Percentiles rank a stretch among this genome's conserved stretches.
Evolutionary conservation across 768 basidiomycete species (phyloP).

Genomic region (Leccinum incarnatum): DNA sequence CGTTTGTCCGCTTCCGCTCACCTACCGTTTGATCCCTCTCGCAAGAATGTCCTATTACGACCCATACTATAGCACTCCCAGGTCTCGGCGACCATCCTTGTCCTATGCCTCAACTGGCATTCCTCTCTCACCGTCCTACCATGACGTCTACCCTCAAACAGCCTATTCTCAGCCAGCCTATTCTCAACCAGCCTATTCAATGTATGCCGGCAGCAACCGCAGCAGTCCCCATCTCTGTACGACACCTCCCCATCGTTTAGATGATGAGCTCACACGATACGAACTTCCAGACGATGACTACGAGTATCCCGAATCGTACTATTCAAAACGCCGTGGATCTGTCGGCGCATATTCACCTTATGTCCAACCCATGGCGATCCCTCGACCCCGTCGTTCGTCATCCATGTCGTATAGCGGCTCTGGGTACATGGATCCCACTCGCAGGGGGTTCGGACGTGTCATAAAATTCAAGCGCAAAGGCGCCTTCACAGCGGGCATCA

Average conservation of each 20-base stretch:
- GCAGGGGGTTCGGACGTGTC: constrained; percentile 46
- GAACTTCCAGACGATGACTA: constrained; percentile 49
- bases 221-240: constrained; percentile 45
- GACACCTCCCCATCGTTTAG: constrained; percentile 9
- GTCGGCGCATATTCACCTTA: constrained; percentile 21
- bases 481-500: constrained; percentile 60
- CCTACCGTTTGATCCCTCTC: constrained; percentile 4
- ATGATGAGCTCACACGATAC: not conserved
- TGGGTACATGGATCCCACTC: constrained; percentile 42
- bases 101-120: constrained; percentile 31
- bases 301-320: constrained; percentile 49
- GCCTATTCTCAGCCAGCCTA: too few relatives aligned
- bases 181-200: constrained; percentile 38
- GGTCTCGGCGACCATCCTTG: constrained; percentile 34
- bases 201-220: constrained; percentile 40
- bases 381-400: constrained; percentile 37
- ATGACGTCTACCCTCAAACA: constrained; percentile 22
- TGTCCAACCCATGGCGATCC: constrained; percentile 19
- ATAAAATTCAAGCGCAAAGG: constrained; percentile 78
- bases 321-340: constrained; percentile 30
- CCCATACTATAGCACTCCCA: constrained; percentile 32
- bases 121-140: constrained; percentile 41
- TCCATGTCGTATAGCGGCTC: constrained; percentile 36
- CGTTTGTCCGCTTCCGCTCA: constrained; percentile 1
- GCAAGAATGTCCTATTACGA: constrained; percentile 45